Evolutionary conservation across 495 filamentous ascomycete species (phyloP).

Genomic region (Talaromyces trachyspermus): DNA sequence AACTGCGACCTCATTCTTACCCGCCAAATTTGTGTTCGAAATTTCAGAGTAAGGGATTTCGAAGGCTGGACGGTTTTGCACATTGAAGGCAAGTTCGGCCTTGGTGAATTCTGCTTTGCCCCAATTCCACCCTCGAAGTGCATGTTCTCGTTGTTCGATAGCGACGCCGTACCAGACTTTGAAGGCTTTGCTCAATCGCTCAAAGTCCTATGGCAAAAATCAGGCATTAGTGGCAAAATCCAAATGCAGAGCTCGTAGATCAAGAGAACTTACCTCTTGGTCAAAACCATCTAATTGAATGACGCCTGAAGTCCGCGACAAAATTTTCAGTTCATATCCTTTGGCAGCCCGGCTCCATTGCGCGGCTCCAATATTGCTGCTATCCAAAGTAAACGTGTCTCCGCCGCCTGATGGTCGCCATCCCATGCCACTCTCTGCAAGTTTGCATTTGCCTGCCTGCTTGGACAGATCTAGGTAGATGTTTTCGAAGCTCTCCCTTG

Average conservation of each 20-base stretch:
- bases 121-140: constrained; percentile 98
- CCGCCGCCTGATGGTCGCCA: constrained; percentile 86
- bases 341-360: constrained; percentile 94
- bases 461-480: constrained; percentile 93
- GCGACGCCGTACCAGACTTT: constrained; percentile 94
- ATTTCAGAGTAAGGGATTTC: constrained; percentile 97
- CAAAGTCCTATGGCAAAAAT: constrained; percentile 61
- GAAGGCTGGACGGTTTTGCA: constrained; percentile 94
- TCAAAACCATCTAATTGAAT: constrained; percentile 94
- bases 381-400: constrained; percentile 86
- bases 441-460: constrained; percentile 81
- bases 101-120: constrained; percentile 97
- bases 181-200: constrained; percentile 82
- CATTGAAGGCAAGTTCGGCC: constrained; percentile 89
- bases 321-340: constrained; percentile 87
- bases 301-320: constrained; percentile 73
- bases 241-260: not conserved
- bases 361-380: constrained; percentile 68
- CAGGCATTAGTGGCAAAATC: not conserved
- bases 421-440: constrained; percentile 85
- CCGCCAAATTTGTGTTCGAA: constrained; percentile 94
- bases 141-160: constrained; percentile 86
- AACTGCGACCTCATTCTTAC: constrained; percentile 95
- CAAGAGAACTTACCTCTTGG: constrained; percentile 65
- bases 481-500: constrained; percentile 87